Conservation (phyloP, 2,329 filamentous ascomycete species). For the Xylariales sp. region DNA sequence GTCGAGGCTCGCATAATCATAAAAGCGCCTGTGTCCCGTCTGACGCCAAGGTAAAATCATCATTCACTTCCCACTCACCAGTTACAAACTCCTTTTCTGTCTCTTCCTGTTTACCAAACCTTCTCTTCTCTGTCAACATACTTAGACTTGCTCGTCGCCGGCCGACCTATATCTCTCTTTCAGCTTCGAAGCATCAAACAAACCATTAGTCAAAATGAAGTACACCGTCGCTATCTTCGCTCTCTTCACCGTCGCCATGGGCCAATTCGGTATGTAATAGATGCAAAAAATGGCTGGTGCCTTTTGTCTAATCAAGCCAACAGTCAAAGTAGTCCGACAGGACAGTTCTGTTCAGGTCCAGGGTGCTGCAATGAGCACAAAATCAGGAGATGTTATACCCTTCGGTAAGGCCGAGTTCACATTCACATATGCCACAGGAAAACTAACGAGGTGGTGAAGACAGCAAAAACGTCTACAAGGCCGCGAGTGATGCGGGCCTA, state of each 20-base stretch:
- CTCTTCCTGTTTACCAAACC: constrained; percentile 42
- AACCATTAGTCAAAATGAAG: constrained; percentile 62
- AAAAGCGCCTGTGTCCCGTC: constrained; percentile 41
- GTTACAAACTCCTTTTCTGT: constrained; percentile 37
- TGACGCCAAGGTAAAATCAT: constrained; percentile 28
- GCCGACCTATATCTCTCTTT: constrained; percentile 58
- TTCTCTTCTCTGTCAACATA: constrained; percentile 46
- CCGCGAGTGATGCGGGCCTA: constrained; percentile 52
- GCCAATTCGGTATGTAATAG: constrained; percentile 50
- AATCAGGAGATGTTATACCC: constrained; percentile 57
- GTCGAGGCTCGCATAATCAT: constrained; percentile 32
- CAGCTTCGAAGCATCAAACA: constrained; percentile 42
- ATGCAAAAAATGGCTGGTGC: not conserved
- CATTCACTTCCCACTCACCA: constrained; percentile 43
- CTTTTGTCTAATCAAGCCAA: not conserved
- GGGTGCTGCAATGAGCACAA: constrained; percentile 60
- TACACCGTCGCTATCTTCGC: constrained; percentile 61
- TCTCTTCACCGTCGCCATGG: constrained; percentile 60
- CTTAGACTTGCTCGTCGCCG: constrained; percentile 61
- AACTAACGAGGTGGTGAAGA: too few species aligned
- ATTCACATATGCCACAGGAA: too few species aligned
- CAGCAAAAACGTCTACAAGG: constrained; percentile 54
- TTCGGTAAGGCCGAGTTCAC: constrained; percentile 53
- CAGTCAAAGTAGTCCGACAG: constrained; percentile 51
- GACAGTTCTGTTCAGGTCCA: constrained; percentile 50